These are phyloP conservation scores for Grosmannia clavigera DNA, from an alignment of 2,329 filamentous ascomycete genomes.

Conservation along the genomic window DNA sequence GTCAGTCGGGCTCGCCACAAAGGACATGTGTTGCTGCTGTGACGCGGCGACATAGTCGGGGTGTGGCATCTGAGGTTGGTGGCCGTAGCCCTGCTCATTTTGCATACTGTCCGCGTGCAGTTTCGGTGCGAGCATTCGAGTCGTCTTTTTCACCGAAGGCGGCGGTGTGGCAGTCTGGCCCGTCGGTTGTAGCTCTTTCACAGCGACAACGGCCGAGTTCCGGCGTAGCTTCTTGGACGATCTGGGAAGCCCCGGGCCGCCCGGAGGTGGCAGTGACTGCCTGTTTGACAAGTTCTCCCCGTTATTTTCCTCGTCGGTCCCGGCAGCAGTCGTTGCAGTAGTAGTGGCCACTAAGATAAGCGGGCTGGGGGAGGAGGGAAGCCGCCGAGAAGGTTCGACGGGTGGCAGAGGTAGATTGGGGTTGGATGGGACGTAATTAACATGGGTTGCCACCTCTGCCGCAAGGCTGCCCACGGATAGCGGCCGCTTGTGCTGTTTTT, in stretches of 20 bases:
- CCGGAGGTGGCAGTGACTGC: constrained; percentile 10
- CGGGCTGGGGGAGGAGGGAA: constrained; percentile 45
- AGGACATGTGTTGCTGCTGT: constrained; percentile 35
- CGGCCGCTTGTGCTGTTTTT: constrained; percentile 26
- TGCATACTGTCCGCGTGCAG: constrained; percentile 36
- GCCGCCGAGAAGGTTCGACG: constrained; percentile 44
- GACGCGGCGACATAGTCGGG: constrained; percentile 31
- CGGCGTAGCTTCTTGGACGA: constrained; percentile 34
- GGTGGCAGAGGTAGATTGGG: constrained; percentile 42
- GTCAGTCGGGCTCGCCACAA: constrained; percentile 36
- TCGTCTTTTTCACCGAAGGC: constrained; percentile 41
- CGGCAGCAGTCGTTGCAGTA: neutral
- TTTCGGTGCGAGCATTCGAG: constrained; percentile 41
- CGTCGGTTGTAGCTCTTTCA: constrained; percentile 19
- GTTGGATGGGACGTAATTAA: constrained; percentile 45
- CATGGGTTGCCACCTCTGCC: constrained; percentile 46
- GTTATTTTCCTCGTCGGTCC: neutral
- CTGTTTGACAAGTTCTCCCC: constrained; percentile 1
- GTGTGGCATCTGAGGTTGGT: constrained; percentile 24
- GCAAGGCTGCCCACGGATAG: constrained; percentile 37
- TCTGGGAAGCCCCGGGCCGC: constrained; percentile 15
- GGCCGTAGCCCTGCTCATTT: constrained; percentile 40
- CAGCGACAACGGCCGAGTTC: constrained; percentile 19
- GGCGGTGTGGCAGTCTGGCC: constrained; percentile 48
- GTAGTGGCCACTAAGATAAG: constrained; percentile 17